Evolutionary conservation across 2,329 filamentous ascomycete genomes (phyloP).

Genomic region (Aureobasidium subglaciale): DNA sequence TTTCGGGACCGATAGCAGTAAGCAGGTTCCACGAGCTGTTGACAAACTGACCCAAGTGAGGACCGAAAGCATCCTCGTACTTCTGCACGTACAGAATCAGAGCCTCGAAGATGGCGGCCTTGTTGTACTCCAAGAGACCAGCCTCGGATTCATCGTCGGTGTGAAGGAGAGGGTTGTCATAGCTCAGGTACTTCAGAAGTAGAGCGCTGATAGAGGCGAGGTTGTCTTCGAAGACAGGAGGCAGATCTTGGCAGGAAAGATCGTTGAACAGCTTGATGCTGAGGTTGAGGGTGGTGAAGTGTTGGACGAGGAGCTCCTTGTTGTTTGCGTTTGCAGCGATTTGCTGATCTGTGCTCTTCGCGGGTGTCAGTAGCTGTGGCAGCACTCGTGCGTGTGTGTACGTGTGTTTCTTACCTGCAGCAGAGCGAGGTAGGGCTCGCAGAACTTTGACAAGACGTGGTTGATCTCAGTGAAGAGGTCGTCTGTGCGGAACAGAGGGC

Average conservation of each 20-base stretch:
- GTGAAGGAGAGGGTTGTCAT: constrained; percentile 73
- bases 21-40: constrained; percentile 85
- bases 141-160: constrained; percentile 87
- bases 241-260: constrained; percentile 93
- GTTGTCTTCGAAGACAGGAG: constrained; percentile 89
- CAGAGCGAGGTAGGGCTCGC: constrained; percentile 71
- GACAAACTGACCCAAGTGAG: constrained; percentile 75
- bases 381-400: background rate
- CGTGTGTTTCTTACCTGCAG: constrained; percentile 35
- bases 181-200: constrained; percentile 87
- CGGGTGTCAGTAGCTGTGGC: background rate
- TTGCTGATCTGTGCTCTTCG: constrained; percentile 58
- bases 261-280: constrained; percentile 92
- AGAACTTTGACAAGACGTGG: constrained; percentile 83
- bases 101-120: constrained; percentile 87
- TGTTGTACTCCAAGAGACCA: constrained; percentile 75
- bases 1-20: constrained; percentile 76
- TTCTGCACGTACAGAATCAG: constrained; percentile 88
- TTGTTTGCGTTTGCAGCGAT: constrained; percentile 71
- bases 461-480: constrained; percentile 92
- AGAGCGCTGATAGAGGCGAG: constrained; percentile 68
- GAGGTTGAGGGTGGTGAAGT: constrained; percentile 80
- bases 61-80: constrained; percentile 87
- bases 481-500: constrained; percentile 87
- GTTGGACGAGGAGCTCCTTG: constrained; percentile 64